phyloP scores from a whole-genome alignment of 1,139 yeast genomes.

The Pneumocystis sp. region DNA sequence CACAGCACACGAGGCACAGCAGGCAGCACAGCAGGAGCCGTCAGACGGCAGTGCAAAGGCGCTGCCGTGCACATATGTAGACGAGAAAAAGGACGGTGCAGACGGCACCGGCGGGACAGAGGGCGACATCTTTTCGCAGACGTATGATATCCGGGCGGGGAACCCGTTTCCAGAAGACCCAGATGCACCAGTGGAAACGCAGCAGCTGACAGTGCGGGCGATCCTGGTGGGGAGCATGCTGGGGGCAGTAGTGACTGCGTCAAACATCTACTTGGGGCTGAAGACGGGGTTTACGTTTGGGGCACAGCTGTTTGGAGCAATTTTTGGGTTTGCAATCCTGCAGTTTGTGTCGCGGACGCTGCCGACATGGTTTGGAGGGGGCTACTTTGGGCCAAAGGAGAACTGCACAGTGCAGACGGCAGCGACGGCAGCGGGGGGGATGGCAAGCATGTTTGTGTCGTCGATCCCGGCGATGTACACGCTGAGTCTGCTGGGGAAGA shows the following conservation, averaged over 20 bases:
- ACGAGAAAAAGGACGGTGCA: not conserved
- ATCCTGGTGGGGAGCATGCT: slow-evolving; percentile 6
- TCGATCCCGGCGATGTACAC: slow-evolving; percentile 11
- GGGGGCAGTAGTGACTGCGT: slow-evolving; percentile 10
- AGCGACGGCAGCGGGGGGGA: slow-evolving; percentile 10
- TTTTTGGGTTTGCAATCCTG: slow-evolving; percentile 11
- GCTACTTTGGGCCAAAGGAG: slow-evolving; percentile 10
- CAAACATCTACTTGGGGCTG: slow-evolving; percentile 11
- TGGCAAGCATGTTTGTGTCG: slow-evolving; percentile 8
- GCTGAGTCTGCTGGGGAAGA: slow-evolving; percentile 3
- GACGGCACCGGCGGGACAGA: not conserved
- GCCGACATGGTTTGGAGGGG: slow-evolving; percentile 8
- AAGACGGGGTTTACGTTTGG: slow-evolving; percentile 13
- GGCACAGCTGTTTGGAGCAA: slow-evolving; percentile 9
- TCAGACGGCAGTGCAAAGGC: not conserved
- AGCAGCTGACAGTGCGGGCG: slow-evolving; percentile 9
- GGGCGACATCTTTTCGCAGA: not conserved
- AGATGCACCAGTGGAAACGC: slow-evolving; percentile 2
- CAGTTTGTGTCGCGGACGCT: slow-evolving; percentile 2
- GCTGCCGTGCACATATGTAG: not conserved
- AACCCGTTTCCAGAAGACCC: slow-evolving; percentile 9
- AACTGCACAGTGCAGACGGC: slow-evolving; percentile 9
- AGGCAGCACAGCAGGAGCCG: not conserved
- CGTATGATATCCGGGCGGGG: not conserved
- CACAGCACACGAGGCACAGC: not conserved